These are phyloP conservation scores for Catunica adiposa DNA, from an alignment of 2,329 filamentous ascomycete species.

Conservation along the genomic window DNA sequence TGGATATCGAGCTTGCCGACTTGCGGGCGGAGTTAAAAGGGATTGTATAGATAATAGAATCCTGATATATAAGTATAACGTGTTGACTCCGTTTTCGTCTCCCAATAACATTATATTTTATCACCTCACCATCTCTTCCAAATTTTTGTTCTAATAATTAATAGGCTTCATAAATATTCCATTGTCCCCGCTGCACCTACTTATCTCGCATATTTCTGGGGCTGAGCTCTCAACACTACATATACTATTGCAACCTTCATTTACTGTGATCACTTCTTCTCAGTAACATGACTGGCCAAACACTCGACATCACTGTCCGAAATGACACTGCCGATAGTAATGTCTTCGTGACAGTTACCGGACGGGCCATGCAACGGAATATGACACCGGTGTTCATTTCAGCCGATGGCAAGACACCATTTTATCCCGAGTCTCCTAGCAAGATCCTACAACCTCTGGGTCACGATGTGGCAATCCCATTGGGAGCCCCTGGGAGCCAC, in stretches of 20 bases:
- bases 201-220: background rate
- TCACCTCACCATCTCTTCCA: no score
- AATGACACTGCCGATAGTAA: constrained; percentile 47
- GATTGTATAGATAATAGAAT: no score
- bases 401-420: constrained; percentile 47
- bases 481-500: constrained; percentile 44
- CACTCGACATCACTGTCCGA: constrained; percentile 33
- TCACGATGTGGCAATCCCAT: constrained; percentile 43
- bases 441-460: constrained; percentile 33
- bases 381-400: constrained; percentile 45
- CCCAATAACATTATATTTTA: no score
- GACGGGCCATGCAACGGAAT: constrained; percentile 40
- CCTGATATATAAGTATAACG: no score
- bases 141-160: no score
- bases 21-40: no score
- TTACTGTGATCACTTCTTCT: background rate
- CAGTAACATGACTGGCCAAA: background rate
- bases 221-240: background rate
- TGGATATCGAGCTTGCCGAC: no score
- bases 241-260: background rate
- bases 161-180: no score
- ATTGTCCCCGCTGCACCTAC: no score
- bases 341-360: constrained; percentile 55
- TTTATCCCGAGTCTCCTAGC: constrained; percentile 45
- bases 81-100: no score